Base-by-base conservation (phyloP, 768 basidiomycete genomes). In the Rhizopogon vinicolor region DNA sequence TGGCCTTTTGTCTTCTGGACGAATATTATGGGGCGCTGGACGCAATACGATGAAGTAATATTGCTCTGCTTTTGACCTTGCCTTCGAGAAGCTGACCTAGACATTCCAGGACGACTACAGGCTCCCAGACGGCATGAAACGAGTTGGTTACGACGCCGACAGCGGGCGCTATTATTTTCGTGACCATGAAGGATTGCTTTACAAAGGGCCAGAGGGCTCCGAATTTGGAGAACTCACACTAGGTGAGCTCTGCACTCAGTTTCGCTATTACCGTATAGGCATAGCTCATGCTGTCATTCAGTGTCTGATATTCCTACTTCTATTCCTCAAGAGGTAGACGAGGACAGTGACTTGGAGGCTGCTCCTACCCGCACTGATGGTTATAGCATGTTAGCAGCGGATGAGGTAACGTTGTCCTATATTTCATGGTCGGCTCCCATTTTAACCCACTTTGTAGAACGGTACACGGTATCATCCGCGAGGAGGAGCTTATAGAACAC, bases 111-210 rank as follows among this genome's bases (percentile, higher is more conserved):
- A 82, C 55, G 72, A 73, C n/a, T 78, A 79, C 61, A 74, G 80
- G 58, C 75, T 82, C 51, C 80, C 80, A 1, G 75, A 75, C 51
- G 80, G 80, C 41, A 69, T 80, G 65, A 74, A 82, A 58, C 82
- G 89, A 35, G 80, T 87, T 54, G 89, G 88, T 10, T 91, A 91
- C 64, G 89, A 92, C 69, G 73, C 84, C 3, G 89, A 91, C 72
- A 76, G 78, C 1, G 78, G 81, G 48, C 73, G 78, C 46, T 90
- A 91, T 72, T 77, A 78, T 64, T 91, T 85, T 71, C 77, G 77
- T 25, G 82, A 83, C 66, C 54, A 54, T 3, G 77, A 76, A 45
- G 87, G 88, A 9, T 70, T 66, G 7, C 65, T 69, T 58, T 83
- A 63, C 85, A 83, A 82, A 67, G 80, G 80, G 33, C 70, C 78